phyloP scores from a whole-genome alignment of 169 alveolate species.

The Plasmodium berghei region DNA sequence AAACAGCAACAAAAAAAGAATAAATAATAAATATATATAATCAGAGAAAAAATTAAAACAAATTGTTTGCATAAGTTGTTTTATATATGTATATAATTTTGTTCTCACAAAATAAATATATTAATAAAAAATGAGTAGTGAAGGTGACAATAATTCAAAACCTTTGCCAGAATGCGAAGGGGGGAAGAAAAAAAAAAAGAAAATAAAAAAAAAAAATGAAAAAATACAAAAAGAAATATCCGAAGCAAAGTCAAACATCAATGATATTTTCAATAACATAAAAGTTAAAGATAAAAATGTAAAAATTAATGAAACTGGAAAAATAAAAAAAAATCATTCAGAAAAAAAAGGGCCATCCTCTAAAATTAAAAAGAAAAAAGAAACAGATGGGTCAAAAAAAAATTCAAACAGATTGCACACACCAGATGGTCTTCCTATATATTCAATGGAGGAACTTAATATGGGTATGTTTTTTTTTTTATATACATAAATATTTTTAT shows the following conservation, averaged over 20 bases:
- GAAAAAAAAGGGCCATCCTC: slow-evolving; percentile 18
- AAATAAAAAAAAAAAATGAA: slow-evolving; percentile 41
- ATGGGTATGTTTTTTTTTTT: slow-evolving; percentile 76
- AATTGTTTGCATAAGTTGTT: no score
- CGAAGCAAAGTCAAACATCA: slow-evolving; percentile 53
- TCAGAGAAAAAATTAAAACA: background rate
- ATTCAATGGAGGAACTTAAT: slow-evolving; percentile 84
- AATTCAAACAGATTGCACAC: slow-evolving; percentile 66
- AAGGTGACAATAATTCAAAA: background rate
- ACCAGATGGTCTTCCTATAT: slow-evolving; percentile 84
- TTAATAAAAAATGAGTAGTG: background rate
- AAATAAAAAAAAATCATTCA: slow-evolving; percentile 9
- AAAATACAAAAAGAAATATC: slow-evolving; percentile 28
- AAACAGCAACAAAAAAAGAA: background rate
- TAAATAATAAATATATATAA: background rate
- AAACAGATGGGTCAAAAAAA: background rate
- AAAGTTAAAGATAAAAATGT: slow-evolving; percentile 35
- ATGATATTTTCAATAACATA: slow-evolving; percentile 46
- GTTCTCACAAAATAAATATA: background rate
- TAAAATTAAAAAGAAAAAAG: slow-evolving; percentile 2
- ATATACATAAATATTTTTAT: background rate
- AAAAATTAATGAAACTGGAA: background rate
- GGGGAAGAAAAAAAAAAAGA: slow-evolving; percentile 13
- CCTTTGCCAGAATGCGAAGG: slow-evolving; percentile 1
- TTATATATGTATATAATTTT: no score